Evolutionary conservation across 352 stramenopile species (phyloP).

Genomic region (Phytophthora europaea): DNA sequence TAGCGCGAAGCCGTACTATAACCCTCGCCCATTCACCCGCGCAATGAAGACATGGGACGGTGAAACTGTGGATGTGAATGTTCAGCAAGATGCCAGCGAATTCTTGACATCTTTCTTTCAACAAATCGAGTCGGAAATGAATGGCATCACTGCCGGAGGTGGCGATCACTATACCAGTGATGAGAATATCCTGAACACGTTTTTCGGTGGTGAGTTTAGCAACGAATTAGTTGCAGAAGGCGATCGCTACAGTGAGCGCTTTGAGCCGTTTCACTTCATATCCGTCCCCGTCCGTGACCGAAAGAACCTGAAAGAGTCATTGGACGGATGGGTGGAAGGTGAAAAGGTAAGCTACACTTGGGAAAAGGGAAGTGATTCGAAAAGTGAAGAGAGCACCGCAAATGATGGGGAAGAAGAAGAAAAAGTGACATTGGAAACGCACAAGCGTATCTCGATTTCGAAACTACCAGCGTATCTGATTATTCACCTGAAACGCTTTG

Average conservation of each 20-base stretch:
- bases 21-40: slow-evolving; percentile 78
- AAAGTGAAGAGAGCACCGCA: slow-evolving; percentile 30
- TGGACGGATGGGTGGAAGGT: slow-evolving; percentile 90
- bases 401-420: slow-evolving; percentile 45
- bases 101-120: slow-evolving; percentile 96
- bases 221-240: slow-evolving; percentile 93
- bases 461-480: slow-evolving; percentile 92
- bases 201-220: slow-evolving; percentile 93
- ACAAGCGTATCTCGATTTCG: slow-evolving; percentile 92
- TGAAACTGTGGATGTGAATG: slow-evolving; percentile 88
- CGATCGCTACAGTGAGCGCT: slow-evolving; percentile 87
- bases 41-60: slow-evolving; percentile 92
- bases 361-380: slow-evolving; percentile 55
- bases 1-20: slow-evolving; percentile 89
- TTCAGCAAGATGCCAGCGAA: slow-evolving; percentile 95
- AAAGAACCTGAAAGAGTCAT: slow-evolving; percentile 86
- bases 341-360: slow-evolving; percentile 94
- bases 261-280: slow-evolving; percentile 94
- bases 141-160: slow-evolving; percentile 58
- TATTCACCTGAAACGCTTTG: slow-evolving; percentile 96
- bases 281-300: slow-evolving; percentile 90
- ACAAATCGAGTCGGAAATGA: slow-evolving; percentile 93
- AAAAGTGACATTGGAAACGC: slow-evolving; percentile 90
- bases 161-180: slow-evolving; percentile 45
- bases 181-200: slow-evolving; percentile 87